Evolutionary conservation across 2,329 filamentous ascomycete species (phyloP), one percentile per base, ranked within the genome.

Genomic region (Aspergillus niger): DNA sequence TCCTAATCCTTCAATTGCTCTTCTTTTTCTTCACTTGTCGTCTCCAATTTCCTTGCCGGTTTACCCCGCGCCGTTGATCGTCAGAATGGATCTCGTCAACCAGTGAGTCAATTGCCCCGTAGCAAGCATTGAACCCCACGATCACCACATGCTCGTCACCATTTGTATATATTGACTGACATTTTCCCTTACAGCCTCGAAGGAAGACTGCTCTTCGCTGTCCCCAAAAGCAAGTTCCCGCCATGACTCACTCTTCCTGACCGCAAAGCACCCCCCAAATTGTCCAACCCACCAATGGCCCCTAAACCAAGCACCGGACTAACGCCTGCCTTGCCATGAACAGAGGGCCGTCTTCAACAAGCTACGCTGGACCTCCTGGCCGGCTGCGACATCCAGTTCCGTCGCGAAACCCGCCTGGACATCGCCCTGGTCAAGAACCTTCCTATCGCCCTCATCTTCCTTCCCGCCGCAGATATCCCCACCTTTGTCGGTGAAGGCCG

Each of bases 401-500:
- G 91, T 76, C 89, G 95, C 73, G 92, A 97, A 82, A 92, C 90
- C 76, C 90, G 95, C 61, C 91, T 98, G 71, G 95, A 99, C 77
- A 97, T 99, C 73, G 95, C 95, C 15, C 89, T 99, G 26, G 95
- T 98, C 74, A 96, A 97, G 83, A 99, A 99, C 80, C 87, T 95
- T 28, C 91, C 91, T 38, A 92, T 99, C 70, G 95, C 95, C 15
- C 90, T 99, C 62, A 89, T 99, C 74, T 99, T 99, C 83, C 90
- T 99, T 26, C 95, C 95, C 30, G 95, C 94, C 39, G 93, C 92
- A 67, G 95, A 99, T 76, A 99, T 99, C 73, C 95, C 95, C 5
- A 97, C 92, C 41, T 98, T 98, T 74, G 93, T 99, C 51, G 94
- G 94, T 59, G 93, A 98, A 79, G 95, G 95, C 60, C 89, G 89